Evolutionary conservation across 768 basidiomycete species (phyloP).

Genomic region (Suillus sp.): DNA sequence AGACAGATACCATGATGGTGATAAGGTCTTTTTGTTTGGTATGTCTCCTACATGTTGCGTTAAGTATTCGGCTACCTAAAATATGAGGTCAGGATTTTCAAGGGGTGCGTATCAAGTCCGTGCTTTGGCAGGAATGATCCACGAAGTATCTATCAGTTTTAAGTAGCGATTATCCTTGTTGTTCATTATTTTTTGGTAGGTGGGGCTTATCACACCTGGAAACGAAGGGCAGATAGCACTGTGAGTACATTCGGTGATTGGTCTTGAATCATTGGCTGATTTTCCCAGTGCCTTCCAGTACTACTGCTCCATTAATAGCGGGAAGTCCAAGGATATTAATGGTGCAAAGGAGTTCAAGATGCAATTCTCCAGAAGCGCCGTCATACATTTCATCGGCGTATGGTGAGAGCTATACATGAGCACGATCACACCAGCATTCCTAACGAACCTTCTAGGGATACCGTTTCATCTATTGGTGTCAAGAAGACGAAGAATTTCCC

Average conservation of each 20-base stretch:
- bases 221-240: not conserved
- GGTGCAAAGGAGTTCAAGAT: not conserved
- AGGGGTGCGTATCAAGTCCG: conserved; percentile 10
- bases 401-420: not conserved
- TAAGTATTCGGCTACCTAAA: not conserved
- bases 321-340: not conserved
- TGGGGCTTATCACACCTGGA: conserved; percentile 22
- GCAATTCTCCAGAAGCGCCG: not conserved
- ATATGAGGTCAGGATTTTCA: conserved; percentile 3
- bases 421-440: not conserved
- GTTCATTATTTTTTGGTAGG: conserved; percentile 20
- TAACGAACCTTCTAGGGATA: conserved; percentile 33
- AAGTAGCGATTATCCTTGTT: not conserved
- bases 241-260: not conserved
- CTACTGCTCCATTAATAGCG: not conserved
- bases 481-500: conserved; percentile 29
- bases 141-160: conserved; percentile 1
- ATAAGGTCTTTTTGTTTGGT: conserved; percentile 11
- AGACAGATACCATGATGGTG: conserved; percentile 2
- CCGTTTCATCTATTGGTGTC: conserved; percentile 42
- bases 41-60: not conserved
- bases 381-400: conserved; percentile 8
- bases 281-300: not conserved
- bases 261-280: not conserved
- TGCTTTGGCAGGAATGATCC: conserved; percentile 8